A percentile compares a stretch with the other conserved stretches of the same genome.
Evolutionary conservation across 352 stramenopile genomes (phyloP).

Genomic region (Phytophthora ohioensis): DNA sequence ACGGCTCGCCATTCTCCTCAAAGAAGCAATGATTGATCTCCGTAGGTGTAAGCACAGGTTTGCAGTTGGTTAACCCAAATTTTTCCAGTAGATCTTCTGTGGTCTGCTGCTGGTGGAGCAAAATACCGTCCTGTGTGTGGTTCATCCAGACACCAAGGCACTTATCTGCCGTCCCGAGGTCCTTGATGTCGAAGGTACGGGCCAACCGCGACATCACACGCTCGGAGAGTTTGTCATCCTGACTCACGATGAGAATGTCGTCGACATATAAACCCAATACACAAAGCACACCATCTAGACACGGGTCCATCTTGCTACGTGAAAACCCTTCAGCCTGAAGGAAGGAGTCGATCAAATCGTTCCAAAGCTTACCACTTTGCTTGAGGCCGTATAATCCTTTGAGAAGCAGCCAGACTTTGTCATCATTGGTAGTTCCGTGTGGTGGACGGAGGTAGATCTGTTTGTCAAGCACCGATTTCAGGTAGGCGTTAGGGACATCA

Average conservation of each 20-base stretch:
- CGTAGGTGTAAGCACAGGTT: constrained; percentile 3
- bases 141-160: constrained; percentile 17
- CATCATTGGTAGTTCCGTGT: background rate
- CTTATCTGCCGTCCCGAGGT: constrained; percentile 15
- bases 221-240: background rate
- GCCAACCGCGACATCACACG: background rate
- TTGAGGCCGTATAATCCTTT: background rate
- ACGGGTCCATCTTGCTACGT: background rate
- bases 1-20: background rate
- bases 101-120: constrained; percentile 11
- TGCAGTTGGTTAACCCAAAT: constrained; percentile 8
- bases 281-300: background rate
- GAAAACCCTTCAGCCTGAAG: constrained; percentile 8
- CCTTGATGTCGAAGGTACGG: constrained; percentile 13
- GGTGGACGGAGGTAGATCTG: constrained; percentile 19
- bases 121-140: constrained; percentile 1
- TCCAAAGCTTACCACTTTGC: constrained; percentile 9
- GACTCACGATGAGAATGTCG: background rate
- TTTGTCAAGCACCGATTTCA: constrained; percentile 20
- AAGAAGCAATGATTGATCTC: constrained; percentile 6
- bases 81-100: constrained; percentile 11
- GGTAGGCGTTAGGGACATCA: constrained; percentile 23
- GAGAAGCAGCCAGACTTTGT: background rate
- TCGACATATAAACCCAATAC: background rate
- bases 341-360: constrained; percentile 20